These are phyloP conservation scores for Geosmithia putterillii DNA, from an alignment of 2,329 filamentous ascomycete species.

Conservation along the genomic window DNA sequence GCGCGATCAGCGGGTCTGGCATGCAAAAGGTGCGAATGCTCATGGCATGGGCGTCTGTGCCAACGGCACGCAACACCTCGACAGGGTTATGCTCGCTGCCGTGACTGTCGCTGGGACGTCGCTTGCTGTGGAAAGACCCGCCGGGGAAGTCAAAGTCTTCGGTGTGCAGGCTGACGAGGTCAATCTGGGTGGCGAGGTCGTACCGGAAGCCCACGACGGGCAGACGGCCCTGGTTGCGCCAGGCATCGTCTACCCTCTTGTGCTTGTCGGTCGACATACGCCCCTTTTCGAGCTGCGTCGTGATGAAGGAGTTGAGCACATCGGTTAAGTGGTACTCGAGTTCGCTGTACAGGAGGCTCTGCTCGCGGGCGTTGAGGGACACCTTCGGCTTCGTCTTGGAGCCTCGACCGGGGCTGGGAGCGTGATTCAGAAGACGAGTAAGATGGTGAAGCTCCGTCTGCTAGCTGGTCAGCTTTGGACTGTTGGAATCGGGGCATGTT, in stretches of 20 bases:
- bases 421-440: slow-evolving; percentile 16
- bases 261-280: slow-evolving; percentile 38
- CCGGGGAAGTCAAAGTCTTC: slow-evolving; percentile 43
- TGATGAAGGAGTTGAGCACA: slow-evolving; percentile 39
- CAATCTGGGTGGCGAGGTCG: slow-evolving; percentile 48
- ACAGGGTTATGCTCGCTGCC: slow-evolving; percentile 32
- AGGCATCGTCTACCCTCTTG: slow-evolving; percentile 36
- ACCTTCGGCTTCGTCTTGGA: slow-evolving; percentile 24
- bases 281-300: slow-evolving; percentile 39
- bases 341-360: slow-evolving; percentile 46
- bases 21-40: slow-evolving; percentile 44
- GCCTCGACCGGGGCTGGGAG: slow-evolving; percentile 13
- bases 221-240: slow-evolving; percentile 39
- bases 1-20: slow-evolving; percentile 44
- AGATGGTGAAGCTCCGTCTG: slow-evolving; percentile 24
- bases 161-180: slow-evolving; percentile 36
- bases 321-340: slow-evolving; percentile 42
- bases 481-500: background rate
- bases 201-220: slow-evolving; percentile 45
- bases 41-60: slow-evolving; percentile 37
- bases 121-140: no score
- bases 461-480: slow-evolving; percentile 5
- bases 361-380: slow-evolving; percentile 42
- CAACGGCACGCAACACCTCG: slow-evolving; percentile 38
- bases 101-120: slow-evolving; percentile 25